Conservation (phyloP, 345 rosid species). For the Trapa bicornis region DNA sequence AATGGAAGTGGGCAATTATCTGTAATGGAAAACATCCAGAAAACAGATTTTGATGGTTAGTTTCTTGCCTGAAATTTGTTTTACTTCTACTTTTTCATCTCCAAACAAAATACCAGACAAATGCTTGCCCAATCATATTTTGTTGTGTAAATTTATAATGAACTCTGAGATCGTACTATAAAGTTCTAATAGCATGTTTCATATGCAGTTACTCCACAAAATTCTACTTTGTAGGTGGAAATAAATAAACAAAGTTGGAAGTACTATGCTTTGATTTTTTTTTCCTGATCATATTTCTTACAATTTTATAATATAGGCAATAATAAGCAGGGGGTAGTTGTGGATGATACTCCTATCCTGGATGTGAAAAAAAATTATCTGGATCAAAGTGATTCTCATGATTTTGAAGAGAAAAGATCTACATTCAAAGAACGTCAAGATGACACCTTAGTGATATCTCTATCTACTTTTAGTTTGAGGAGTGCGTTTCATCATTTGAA, state of each 20-base stretch:
- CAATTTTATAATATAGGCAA: constrained; percentile 18
- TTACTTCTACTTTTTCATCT: not conserved
- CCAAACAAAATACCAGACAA: not conserved
- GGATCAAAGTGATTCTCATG: not conserved
- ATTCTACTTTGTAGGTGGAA: not conserved
- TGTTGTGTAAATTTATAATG: no score
- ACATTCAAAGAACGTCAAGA: constrained; percentile 15
- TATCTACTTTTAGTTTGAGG: constrained; percentile 31
- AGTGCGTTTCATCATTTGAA: constrained; percentile 50
- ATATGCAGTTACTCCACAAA: not conserved
- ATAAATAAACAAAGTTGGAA: not conserved
- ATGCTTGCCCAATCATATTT: no score
- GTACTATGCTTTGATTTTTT: not conserved
- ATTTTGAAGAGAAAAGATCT: constrained; percentile 17
- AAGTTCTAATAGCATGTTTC: not conserved
- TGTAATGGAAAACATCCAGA: constrained; percentile 30
- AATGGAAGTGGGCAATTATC: constrained; percentile 32
- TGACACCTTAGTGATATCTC: constrained; percentile 15
- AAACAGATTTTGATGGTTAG: constrained; percentile 39
- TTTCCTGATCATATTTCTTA: not conserved
- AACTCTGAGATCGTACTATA: not conserved
- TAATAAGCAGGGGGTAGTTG: constrained; percentile 25
- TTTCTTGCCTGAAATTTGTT: constrained; percentile 6
- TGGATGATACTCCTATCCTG: constrained; percentile 20
- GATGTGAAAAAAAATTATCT: constrained; percentile 10